Evolutionary conservation across 2,329 filamentous ascomycete species (phyloP).

Genomic region (Paecilomyces variotii): DNA sequence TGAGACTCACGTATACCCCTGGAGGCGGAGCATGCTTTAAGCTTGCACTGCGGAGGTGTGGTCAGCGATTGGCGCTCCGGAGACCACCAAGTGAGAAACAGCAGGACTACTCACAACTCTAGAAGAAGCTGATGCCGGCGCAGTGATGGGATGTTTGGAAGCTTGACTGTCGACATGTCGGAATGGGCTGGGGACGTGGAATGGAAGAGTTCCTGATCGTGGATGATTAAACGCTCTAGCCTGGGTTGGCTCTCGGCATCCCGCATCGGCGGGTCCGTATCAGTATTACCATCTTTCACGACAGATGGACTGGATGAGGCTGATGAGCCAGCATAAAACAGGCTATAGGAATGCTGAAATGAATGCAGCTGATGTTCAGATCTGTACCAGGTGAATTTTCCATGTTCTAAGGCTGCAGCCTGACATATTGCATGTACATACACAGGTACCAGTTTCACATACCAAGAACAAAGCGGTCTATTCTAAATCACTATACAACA

Average conservation of each 20-base stretch:
- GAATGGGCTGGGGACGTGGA: neutral
- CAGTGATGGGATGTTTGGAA: conserved; percentile 44
- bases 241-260: neutral
- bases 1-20: conserved; percentile 78
- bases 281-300: neutral
- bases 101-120: conserved; percentile 60
- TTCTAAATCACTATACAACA: neutral
- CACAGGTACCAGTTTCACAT: neutral
- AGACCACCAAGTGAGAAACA: neutral
- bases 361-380: neutral
- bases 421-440: neutral
- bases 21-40: conserved; percentile 75
- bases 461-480: neutral
- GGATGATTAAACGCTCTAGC: neutral
- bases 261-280: neutral
- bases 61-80: conserved; percentile 7
- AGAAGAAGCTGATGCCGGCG: conserved; percentile 69
- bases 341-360: neutral
- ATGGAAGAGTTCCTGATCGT: neutral
- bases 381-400: neutral
- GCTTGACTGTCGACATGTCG: conserved; percentile 26
- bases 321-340: neutral
- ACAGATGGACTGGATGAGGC: neutral
- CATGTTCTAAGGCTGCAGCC: neutral
- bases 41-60: conserved; percentile 52